Conservation (phyloP, 768 basidiomycete genomes). For the Boletus insuetus region DNA sequence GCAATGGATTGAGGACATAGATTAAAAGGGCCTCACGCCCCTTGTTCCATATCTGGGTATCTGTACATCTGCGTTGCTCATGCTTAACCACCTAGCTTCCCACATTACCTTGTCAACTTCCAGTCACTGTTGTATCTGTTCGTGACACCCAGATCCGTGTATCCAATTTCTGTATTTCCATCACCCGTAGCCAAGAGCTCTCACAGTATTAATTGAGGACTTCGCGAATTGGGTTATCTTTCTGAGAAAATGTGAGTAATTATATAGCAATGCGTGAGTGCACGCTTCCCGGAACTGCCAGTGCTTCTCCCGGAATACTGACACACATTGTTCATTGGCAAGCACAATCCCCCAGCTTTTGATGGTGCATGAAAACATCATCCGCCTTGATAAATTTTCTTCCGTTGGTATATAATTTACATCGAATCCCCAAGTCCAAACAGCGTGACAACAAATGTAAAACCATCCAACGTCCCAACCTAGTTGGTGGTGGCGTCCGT, state of each 20-base stretch:
- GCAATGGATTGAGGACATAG: slow-evolving; percentile 34
- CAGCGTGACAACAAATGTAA: background rate
- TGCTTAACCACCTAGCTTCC: background rate
- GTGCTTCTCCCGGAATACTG: background rate
- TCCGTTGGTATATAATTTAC: background rate
- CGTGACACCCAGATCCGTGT: slow-evolving; percentile 21
- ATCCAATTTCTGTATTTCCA: slow-evolving; percentile 11
- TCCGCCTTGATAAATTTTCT: background rate
- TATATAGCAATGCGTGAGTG: background rate
- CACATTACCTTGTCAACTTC: slow-evolving; percentile 10
- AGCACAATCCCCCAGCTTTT: background rate
- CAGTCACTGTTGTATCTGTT: slow-evolving; percentile 10
- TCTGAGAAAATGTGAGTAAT: background rate
- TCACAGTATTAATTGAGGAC: background rate
- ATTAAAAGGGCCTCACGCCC: slow-evolving; percentile 14
- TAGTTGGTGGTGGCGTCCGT: slow-evolving; percentile 33
- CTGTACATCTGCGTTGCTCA: background rate
- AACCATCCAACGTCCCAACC: background rate
- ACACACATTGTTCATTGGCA: too few species aligned
- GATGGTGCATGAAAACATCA: background rate
- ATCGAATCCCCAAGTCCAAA: background rate
- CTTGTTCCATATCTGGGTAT: background rate
- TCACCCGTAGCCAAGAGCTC: background rate
- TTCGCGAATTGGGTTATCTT: background rate
- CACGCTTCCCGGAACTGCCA: background rate